A percentile compares a stretch with the other conserved stretches of the same genome.
Conservation (phyloP, 2,329 filamentous ascomycete genomes). For the Sporothrix variecibatus region DNA sequence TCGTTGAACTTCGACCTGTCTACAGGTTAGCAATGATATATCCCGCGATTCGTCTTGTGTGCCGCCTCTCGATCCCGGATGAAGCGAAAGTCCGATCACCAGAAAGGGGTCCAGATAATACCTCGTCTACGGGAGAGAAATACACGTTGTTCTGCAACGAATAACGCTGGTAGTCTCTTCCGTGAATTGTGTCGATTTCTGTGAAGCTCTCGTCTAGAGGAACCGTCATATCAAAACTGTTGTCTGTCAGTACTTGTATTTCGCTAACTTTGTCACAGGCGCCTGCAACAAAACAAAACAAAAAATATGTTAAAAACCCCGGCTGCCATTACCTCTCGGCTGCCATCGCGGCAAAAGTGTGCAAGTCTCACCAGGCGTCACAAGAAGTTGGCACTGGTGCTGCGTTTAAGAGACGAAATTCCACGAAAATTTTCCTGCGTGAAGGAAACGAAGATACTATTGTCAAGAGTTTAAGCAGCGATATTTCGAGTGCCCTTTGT, state of each 20-base stretch:
- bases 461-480: slow-evolving; percentile 19
- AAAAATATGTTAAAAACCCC: neutral
- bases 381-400: neutral
- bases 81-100: too few species aligned
- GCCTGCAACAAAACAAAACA: neutral
- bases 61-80: neutral
- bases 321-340: slow-evolving; percentile 24
- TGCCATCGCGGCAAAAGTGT: slow-evolving; percentile 22
- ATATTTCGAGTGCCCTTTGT: slow-evolving; percentile 26
- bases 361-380: neutral
- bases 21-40: neutral
- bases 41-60: neutral
- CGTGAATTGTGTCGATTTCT: slow-evolving; percentile 61
- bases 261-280: neutral
- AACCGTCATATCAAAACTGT: slow-evolving; percentile 51
- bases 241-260: slow-evolving; percentile 29
- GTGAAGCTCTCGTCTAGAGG: slow-evolving; percentile 60
- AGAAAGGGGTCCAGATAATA: slow-evolving; percentile 41
- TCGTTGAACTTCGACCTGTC: slow-evolving; percentile 67
- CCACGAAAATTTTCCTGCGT: neutral
- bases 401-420: neutral
- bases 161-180: slow-evolving; percentile 67
- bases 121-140: slow-evolving; percentile 71
- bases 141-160: slow-evolving; percentile 65
- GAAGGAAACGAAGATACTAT: neutral